Evolutionary conservation across 2,329 filamentous ascomycete species (phyloP).

Genomic region (Aspergillus carbonarius): DNA sequence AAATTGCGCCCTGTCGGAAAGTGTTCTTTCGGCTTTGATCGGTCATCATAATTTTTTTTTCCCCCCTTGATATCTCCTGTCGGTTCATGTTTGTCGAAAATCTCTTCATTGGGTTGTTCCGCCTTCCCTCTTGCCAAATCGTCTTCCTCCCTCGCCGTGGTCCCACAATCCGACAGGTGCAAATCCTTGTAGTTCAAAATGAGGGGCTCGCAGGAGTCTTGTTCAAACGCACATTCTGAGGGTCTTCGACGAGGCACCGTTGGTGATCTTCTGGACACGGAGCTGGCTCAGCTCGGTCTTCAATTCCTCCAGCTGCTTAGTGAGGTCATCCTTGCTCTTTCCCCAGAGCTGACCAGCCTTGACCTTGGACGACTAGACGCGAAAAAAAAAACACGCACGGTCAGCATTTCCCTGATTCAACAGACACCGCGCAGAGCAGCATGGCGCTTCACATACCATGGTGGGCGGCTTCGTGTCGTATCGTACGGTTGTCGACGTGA

Average conservation of each 20-base stretch:
- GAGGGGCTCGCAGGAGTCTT: conserved; percentile 11
- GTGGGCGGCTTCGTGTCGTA: conserved; percentile 42
- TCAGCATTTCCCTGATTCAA: conserved; percentile 20
- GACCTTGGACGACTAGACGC: conserved; percentile 67
- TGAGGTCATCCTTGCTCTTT: conserved; percentile 99
- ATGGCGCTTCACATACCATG: conserved; percentile 41
- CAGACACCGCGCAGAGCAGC: conserved; percentile 1
- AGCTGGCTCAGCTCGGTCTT: conserved; percentile 96
- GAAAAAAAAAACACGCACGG: conserved; percentile 17
- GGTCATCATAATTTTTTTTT: not conserved
- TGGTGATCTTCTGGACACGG: conserved; percentile 96
- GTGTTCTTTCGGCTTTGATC: not conserved
- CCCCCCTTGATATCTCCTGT: not conserved
- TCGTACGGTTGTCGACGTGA: conserved; percentile 49
- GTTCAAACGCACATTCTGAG: conserved; percentile 81
- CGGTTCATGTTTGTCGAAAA: not conserved
- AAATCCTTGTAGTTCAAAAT: conserved; percentile 10
- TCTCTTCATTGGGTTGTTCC: not conserved
- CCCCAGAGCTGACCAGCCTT: conserved; percentile 96
- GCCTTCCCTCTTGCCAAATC: not conserved
- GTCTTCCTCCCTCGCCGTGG: not conserved
- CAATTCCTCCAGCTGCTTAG: conserved; percentile 90
- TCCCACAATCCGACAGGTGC: not conserved
- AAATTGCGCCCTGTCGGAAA: conserved; percentile 4
- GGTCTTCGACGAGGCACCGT: conserved; percentile 90